Conservation (phyloP, 1,284 basidiomycete species). For the Trametes hirsuta region DNA sequence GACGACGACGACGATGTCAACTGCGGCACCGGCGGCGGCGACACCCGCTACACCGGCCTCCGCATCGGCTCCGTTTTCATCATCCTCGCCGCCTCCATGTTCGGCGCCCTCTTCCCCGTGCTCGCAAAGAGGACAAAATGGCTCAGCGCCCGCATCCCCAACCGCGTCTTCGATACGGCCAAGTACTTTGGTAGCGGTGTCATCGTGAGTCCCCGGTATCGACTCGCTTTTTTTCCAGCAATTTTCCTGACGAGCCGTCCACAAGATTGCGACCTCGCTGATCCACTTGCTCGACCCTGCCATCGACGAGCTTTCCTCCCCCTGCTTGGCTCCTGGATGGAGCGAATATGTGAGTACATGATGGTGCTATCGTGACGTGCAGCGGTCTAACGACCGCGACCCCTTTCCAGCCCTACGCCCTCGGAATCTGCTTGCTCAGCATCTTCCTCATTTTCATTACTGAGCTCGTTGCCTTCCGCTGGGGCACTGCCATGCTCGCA, state of each 20-base stretch:
- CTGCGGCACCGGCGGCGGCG: slow-evolving; percentile 22
- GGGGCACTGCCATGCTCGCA: slow-evolving; percentile 68
- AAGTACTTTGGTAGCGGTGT: slow-evolving; percentile 97
- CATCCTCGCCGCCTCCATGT: slow-evolving; percentile 71
- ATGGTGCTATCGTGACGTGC: slow-evolving; percentile 1
- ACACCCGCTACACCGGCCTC: slow-evolving; percentile 43
- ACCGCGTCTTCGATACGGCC: slow-evolving; percentile 77
- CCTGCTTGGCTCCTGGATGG: slow-evolving; percentile 80
- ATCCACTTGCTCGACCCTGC: slow-evolving; percentile 86
- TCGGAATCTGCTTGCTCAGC: slow-evolving; percentile 79
- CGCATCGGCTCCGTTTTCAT: slow-evolving; percentile 90
- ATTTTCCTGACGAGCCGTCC: neutral
- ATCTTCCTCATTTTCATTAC: slow-evolving; percentile 86
- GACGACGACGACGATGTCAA: slow-evolving; percentile 16
- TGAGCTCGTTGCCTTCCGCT: slow-evolving; percentile 85
- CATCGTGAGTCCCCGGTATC: slow-evolving; percentile 56
- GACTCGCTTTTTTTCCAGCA: slow-evolving; percentile 19
- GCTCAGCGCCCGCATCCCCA: slow-evolving; percentile 58
- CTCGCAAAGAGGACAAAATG: slow-evolving; percentile 63
- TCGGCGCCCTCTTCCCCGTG: slow-evolving; percentile 85
- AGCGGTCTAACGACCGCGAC: neutral
- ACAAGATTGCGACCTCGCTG: slow-evolving; percentile 88
- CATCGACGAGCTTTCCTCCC: slow-evolving; percentile 68
- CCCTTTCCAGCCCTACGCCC: slow-evolving; percentile 67
- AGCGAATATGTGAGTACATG: slow-evolving; percentile 63